Evolutionary conservation across 768 basidiomycete species (phyloP), one percentile per base, ranked within the genome.

Genomic region (Tylopilus sp.): DNA sequence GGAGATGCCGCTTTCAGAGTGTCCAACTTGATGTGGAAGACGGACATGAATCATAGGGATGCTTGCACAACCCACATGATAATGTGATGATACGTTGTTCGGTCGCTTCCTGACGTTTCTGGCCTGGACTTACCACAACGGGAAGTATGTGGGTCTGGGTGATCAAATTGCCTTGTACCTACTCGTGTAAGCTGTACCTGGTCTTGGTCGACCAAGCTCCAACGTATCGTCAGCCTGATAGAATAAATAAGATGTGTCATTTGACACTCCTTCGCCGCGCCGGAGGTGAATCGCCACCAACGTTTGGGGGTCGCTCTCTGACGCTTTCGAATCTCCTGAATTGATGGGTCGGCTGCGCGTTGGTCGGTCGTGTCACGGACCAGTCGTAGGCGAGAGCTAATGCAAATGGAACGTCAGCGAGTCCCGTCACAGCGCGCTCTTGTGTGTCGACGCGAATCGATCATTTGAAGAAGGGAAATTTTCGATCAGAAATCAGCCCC

Each of bases 181-280:
- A n/a, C n/a, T n/a, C n/a, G n/a, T 28, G 45, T 28, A 13, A 28
- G 28, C n/a, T 23, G 56, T 50, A 23, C 44, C 52, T 57, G 47
- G 26, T 18, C 36, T n/a, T 18, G 36, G 33, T 54, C 12, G 40
- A 33, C 25, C 45, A 33, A 39, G 30, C 20, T 40, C 36, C 31
- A 36, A 28, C 28, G 6, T 28, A 28, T 28, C 11, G 28, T 28
- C 28, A 28, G 28, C 28, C 11, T 28, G 28, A 28, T 10, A 28
- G 18, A 47, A 45, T 21, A 12, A 30, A 42, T n/a, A 44, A 39
- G 38, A 15, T 21, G 31, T 42, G 40, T 40, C 38, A 22, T 44
- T 23, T 18, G n/a, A 28, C 13, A 35, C 28, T 26, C 35, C 21
- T 35, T 38, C 39, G 36, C 36, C 31, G 13, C 11, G 35, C n/a